Percentiles rank a stretch among this genome's conserved stretches.
These are phyloP conservation scores for Jatropha multifida DNA, from an alignment of 441 rosid species.

Conservation along the genomic window DNA sequence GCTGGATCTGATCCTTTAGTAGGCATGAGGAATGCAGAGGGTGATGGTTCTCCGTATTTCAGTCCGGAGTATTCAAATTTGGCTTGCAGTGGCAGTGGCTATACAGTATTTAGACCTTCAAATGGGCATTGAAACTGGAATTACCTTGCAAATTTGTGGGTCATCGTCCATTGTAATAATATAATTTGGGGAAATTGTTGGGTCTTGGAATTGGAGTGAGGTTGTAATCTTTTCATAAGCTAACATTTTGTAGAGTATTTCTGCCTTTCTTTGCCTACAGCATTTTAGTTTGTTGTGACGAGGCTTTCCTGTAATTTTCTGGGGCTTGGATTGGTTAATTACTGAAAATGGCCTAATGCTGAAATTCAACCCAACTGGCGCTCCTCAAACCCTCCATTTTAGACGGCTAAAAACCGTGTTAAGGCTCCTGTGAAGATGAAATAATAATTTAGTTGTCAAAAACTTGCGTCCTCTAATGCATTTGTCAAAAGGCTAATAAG, in stretches of 20 bases:
- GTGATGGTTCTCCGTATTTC: conserved; percentile 48
- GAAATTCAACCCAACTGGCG: neutral
- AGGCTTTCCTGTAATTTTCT: neutral
- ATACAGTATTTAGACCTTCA: conserved; percentile 66
- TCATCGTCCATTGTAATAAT: conserved; percentile 26
- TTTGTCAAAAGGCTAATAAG: no score
- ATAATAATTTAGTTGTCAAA: neutral
- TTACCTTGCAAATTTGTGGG: conserved; percentile 13
- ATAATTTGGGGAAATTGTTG: conserved; percentile 22
- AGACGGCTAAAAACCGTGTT: neutral
- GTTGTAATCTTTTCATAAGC: conserved; percentile 29
- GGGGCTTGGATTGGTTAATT: conserved; percentile 11
- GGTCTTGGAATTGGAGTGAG: conserved; percentile 29
- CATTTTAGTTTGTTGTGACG: conserved; percentile 24
- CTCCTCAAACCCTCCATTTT: neutral
- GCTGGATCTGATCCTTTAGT: conserved; percentile 56
- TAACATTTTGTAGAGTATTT: conserved; percentile 56
- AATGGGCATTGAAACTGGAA: conserved; percentile 56
- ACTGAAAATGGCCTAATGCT: neutral
- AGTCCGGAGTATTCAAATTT: conserved; percentile 47
- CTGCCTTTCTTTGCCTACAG: conserved; percentile 30
- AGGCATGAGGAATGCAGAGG: conserved; percentile 52
- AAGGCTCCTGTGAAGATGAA: neutral
- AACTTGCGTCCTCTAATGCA: neutral
- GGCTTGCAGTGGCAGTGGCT: conserved; percentile 57